These are phyloP conservation scores for Dendrobium catenatum DNA, from an alignment of 106 monocot genomes.

Conservation along the genomic window DNA sequence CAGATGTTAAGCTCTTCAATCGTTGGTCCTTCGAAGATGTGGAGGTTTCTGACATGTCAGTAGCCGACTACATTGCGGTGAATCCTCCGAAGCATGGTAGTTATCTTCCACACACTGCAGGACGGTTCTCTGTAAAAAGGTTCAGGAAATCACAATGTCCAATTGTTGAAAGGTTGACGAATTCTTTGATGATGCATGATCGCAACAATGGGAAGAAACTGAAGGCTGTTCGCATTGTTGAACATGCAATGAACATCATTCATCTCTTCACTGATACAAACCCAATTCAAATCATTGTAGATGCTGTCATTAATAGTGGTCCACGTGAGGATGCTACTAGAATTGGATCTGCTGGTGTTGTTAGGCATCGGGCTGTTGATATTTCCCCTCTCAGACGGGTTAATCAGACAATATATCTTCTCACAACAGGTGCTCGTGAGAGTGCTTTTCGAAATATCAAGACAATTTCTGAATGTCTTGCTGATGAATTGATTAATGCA, in stretches of 20 bases:
- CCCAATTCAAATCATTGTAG: conserved; percentile 54
- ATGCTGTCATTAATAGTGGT: conserved; percentile 51
- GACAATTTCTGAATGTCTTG: conserved; percentile 54
- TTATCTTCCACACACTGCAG: conserved; percentile 57
- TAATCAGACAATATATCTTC: conserved; percentile 40
- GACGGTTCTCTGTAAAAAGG: conserved; percentile 46
- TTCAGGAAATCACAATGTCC: conserved; percentile 59
- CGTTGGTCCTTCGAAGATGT: conserved; percentile 38
- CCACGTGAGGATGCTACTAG: conserved; percentile 61
- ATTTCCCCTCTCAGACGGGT: too few species aligned
- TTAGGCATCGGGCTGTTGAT: too few species aligned
- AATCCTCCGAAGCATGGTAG: conserved; percentile 34
- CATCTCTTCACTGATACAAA: conserved; percentile 47
- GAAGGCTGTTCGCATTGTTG: conserved; percentile 50
- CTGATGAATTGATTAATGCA: conserved; percentile 53
- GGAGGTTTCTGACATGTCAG: conserved; percentile 32
- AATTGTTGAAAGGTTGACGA: conserved; percentile 54
- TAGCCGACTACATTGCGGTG: conserved; percentile 46
- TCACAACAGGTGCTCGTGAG: conserved; percentile 47
- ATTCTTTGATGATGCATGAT: conserved; percentile 70
- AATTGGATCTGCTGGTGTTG: too few species aligned
- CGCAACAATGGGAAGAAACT: conserved; percentile 65
- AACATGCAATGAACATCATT: conserved; percentile 61
- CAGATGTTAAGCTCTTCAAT: conserved; percentile 35
- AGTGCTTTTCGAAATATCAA: conserved; percentile 57